Base-by-base conservation (phyloP, 2,329 filamentous ascomycete genomes). In the Torrubiella hemipterigena region DNA sequence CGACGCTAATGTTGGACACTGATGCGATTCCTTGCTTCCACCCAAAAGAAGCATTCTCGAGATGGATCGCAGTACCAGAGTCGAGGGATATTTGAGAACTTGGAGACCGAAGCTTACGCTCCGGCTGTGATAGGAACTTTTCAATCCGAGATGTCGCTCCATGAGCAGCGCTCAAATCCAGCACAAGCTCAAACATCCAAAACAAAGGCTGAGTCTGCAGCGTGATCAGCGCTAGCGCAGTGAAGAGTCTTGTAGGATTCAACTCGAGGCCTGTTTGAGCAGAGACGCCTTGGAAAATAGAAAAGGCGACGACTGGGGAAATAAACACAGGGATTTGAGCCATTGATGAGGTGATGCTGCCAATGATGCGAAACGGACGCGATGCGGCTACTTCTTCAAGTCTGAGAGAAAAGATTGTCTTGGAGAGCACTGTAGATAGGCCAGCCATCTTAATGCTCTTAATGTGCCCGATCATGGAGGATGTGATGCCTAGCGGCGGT, bases 371-470 rank as follows among this genome's bases (percentile, higher is more conserved):
- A 22, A 58, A 58, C 8, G 47, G 49, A 6, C 45, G 40, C 14
- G 53, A 55, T 2, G 52, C 42, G n/a, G 36, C 43, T 7, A 61
- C 44, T 30, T 63, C 58, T 10, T 52, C 43, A 5, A 50, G 35
- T 3, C 59, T 52, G 6, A 55, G 40, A 7, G 33, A 29, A 8
- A 44, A 38, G n/a, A 57, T 44, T 5, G 45, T 45, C 11, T 33
- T 30, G 0, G 43, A 45, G 0, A 60, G 41, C 12, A 44, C 48
- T 19, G 51, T 42, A 2, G 55, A 41, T 1, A 62, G 42, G 5
- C 56, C 58, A 0, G 54, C 55, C 38, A 61, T 55, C 39, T 59
- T 61, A 32, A 61, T 54, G 32, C 51, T 55, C 38, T 62, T 62
- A 39, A 61, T 57, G 6, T 52, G 49, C 2, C 52, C 52, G 27